Evolutionary conservation across 192 early-diverging fungal genomes (phyloP).

Genomic region (Kickxella alabastrina): DNA sequence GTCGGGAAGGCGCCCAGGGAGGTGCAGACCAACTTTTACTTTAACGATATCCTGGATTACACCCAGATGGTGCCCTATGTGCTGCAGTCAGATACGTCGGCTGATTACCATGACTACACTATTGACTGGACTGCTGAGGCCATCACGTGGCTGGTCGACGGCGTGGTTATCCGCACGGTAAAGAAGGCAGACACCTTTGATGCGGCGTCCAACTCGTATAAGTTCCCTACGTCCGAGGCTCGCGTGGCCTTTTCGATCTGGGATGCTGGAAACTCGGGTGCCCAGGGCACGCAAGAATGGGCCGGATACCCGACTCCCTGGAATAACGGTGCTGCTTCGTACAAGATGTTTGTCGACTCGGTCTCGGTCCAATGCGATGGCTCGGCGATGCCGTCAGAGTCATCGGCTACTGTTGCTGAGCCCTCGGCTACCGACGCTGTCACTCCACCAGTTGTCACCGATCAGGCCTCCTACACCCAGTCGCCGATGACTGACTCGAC

Average conservation of each 20-base stretch:
- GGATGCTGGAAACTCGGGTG: slow-evolving; percentile 59
- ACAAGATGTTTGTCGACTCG: slow-evolving; percentile 56
- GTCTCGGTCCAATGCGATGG: slow-evolving; percentile 52
- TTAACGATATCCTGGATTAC: slow-evolving; percentile 53
- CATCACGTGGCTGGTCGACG: slow-evolving; percentile 60
- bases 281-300: slow-evolving; percentile 56
- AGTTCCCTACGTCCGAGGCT: slow-evolving; percentile 52
- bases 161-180: slow-evolving; percentile 50
- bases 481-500: neutral
- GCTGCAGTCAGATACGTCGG: slow-evolving; percentile 42
- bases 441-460: too few relatives aligned
- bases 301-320: slow-evolving; percentile 59
- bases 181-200: slow-evolving; percentile 49
- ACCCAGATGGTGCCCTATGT: slow-evolving; percentile 41
- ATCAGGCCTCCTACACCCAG: too few relatives aligned
- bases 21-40: slow-evolving; percentile 69
- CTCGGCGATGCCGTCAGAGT: slow-evolving; percentile 11
- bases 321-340: slow-evolving; percentile 32
- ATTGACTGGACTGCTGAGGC: slow-evolving; percentile 57
- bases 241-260: slow-evolving; percentile 63
- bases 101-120: slow-evolving; percentile 56
- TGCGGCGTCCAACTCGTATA: slow-evolving; percentile 26
- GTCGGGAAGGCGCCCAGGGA: slow-evolving; percentile 53
- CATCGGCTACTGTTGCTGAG: slow-evolving; percentile 1
- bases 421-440: too few relatives aligned